Evolutionary conservation across 768 basidiomycete species (phyloP), one percentile per base, ranked within the genome.

Genomic region (Myochromella boudieri): DNA sequence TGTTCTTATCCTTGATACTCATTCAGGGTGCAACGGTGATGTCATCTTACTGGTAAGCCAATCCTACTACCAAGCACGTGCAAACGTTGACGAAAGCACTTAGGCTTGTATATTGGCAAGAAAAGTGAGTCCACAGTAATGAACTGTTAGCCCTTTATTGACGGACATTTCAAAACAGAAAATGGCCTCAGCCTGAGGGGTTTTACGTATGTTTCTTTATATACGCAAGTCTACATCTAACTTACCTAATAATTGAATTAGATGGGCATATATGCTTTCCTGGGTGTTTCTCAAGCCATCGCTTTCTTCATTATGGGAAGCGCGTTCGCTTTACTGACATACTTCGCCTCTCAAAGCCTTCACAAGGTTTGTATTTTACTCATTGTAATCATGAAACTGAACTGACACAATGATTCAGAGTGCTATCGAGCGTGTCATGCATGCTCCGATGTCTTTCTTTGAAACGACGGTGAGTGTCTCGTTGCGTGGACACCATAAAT

Each of bases 401-500:
- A 34, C 28, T 37, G 6, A 17, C 9, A 12, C 7, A 22, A 46
- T 36, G 37, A 40, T 37, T 32, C 53, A 85, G 82, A 67, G 65
- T 49, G 82, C 88, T 4, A 78, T 89, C 44, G 66, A 71, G 6
- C 79, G 84, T 17, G 78, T 93, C 38, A 79, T 95, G 77, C 80
- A 84, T 60, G 89, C 91, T 0, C 91, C 91, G 0, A 92, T 91
- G 85, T 82, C 81, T 6, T 94, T 92, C 70, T 95, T 92, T 60
- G 93, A 95, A 60, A 92, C 85, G 1, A 90, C 87, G 4, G 83
- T 84, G 57, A 56, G 72, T 58, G 27, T n/a, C 29, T n/a, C 29
- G 8, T 31, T 31, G 29, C 29, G n/a, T 31, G 9, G 29, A 8
- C 29, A 8, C 9, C n/a, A 31, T 31, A 8, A 8, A 31, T n/a